Evolutionary conservation across 2,329 filamentous ascomycete species (phyloP).

Genomic region (Colletotrichum euphorbiae): DNA sequence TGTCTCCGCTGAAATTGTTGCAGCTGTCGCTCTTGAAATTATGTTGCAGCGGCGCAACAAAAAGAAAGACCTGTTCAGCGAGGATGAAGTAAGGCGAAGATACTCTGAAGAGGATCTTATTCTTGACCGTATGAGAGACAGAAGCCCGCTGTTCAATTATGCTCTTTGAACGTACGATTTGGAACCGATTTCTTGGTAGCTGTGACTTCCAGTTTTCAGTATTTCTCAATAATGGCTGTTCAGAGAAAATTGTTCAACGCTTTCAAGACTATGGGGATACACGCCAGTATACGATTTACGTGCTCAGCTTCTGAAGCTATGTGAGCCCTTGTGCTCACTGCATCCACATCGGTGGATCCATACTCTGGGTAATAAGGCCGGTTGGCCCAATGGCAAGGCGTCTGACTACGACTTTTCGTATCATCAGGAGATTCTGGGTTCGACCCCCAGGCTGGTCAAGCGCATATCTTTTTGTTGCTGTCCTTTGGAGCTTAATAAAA

Average conservation of each 20-base stretch:
- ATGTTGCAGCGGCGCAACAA: conserved; percentile 41
- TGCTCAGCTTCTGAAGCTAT: not conserved
- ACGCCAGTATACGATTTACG: not conserved
- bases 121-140: conserved; percentile 48
- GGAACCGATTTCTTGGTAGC: too few species aligned
- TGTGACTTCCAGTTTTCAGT: too few species aligned
- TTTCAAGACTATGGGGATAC: not conserved
- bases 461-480: not conserved
- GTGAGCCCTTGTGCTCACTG: rapidly evolving
- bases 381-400: conserved; percentile 56
- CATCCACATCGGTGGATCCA: conserved; percentile 17
- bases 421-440: conserved; percentile 39
- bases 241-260: too few species aligned
- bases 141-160: conserved; percentile 48
- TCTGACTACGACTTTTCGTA: conserved; percentile 52
- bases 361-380: not conserved
- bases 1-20: conserved; percentile 37
- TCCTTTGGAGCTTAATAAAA: not conserved
- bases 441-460: conserved; percentile 38
- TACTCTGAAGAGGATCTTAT: conserved; percentile 47
- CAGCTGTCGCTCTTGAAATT: conserved; percentile 32
- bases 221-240: too few species aligned
- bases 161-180: conserved; percentile 37
- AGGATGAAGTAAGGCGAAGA: conserved; percentile 44
- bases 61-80: conserved; percentile 42